A percentile compares a stretch with the other conserved stretches of the same genome.
phyloP scores from a whole-genome alignment of 331 rosid genomes.

The Pyrus hybrid region DNA sequence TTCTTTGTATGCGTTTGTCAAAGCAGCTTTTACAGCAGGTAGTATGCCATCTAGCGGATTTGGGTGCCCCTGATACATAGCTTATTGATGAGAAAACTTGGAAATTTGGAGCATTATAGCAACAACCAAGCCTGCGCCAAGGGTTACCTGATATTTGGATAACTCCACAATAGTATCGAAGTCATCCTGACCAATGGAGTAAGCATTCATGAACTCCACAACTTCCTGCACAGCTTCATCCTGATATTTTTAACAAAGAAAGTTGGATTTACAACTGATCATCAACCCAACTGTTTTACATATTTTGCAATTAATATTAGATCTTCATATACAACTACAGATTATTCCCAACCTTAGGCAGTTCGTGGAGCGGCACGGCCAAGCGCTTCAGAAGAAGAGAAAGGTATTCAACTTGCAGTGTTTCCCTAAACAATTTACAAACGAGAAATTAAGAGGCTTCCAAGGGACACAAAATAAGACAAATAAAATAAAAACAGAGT shows the following conservation, averaged over 20 bases:
- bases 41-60: slow-evolving; percentile 70
- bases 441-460: slow-evolving; percentile 1
- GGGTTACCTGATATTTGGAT: slow-evolving; percentile 75
- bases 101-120: background rate
- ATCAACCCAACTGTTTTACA: background rate
- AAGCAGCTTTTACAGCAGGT: slow-evolving; percentile 67
- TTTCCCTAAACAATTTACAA: slow-evolving; percentile 49
- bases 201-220: slow-evolving; percentile 80
- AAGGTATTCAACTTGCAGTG: slow-evolving; percentile 63
- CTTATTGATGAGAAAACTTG: background rate
- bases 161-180: slow-evolving; percentile 71
- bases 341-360: slow-evolving; percentile 62
- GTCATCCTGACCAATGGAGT: slow-evolving; percentile 78
- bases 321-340: background rate
- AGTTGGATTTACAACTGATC: slow-evolving; percentile 8
- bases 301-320: background rate
- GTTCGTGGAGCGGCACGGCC: slow-evolving; percentile 51
- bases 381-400: slow-evolving; percentile 49
- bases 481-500: background rate
- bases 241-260: slow-evolving; percentile 35
- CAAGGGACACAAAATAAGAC: background rate
- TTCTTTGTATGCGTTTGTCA: slow-evolving; percentile 89
- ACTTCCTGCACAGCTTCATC: slow-evolving; percentile 77
- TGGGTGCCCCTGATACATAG: slow-evolving; percentile 54
- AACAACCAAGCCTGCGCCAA: background rate